Percentiles rank a stretch among this genome's conserved stretches.
These are phyloP conservation scores for Ophiostoma fasciatum DNA, from an alignment of 2,329 filamentous ascomycete species.

Conservation along the genomic window DNA sequence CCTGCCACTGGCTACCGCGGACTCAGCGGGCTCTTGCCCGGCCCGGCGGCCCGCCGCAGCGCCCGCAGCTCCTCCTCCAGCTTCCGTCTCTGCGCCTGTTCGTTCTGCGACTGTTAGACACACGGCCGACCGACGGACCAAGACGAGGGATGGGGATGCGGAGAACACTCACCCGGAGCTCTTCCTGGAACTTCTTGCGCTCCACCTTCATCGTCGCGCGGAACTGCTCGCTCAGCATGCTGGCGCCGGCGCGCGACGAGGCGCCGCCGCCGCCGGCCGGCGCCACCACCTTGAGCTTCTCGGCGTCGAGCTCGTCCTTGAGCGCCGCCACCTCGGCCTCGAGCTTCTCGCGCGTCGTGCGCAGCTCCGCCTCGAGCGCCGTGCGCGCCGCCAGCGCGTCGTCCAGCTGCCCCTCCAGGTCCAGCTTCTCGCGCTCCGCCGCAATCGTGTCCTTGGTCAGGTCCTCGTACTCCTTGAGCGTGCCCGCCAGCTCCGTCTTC, in stretches of 20 bases:
- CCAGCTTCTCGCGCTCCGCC: slow-evolving; percentile 35
- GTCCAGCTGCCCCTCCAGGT: slow-evolving; percentile 28
- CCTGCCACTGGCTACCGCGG: too few species aligned
- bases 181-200: slow-evolving; percentile 41
- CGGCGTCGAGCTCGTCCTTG: slow-evolving; percentile 36
- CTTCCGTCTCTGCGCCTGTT: slow-evolving; percentile 31
- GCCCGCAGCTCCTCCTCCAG: slow-evolving; percentile 35
- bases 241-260: slow-evolving; percentile 27
- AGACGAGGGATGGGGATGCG: background rate
- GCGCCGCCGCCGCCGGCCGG: slow-evolving; percentile 20
- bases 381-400: slow-evolving; percentile 21
- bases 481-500: slow-evolving; percentile 33
- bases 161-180: slow-evolving; percentile 28
- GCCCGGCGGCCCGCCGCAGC: slow-evolving; percentile 26
- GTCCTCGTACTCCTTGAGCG: slow-evolving; percentile 36
- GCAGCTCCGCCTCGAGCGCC: slow-evolving; percentile 25
- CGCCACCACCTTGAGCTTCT: slow-evolving; percentile 28
- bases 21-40: slow-evolving; percentile 28
- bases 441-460: slow-evolving; percentile 36
- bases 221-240: slow-evolving; percentile 42
- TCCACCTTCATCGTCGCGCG: slow-evolving; percentile 40
- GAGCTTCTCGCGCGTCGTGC: slow-evolving; percentile 22
- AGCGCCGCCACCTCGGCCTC: slow-evolving; percentile 28
- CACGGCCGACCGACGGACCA: too few species aligned
- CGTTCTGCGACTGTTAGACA: slow-evolving; percentile 31